Conservation (phyloP, 169 alveolate genomes). For the Eimeria falciformis region DNA sequence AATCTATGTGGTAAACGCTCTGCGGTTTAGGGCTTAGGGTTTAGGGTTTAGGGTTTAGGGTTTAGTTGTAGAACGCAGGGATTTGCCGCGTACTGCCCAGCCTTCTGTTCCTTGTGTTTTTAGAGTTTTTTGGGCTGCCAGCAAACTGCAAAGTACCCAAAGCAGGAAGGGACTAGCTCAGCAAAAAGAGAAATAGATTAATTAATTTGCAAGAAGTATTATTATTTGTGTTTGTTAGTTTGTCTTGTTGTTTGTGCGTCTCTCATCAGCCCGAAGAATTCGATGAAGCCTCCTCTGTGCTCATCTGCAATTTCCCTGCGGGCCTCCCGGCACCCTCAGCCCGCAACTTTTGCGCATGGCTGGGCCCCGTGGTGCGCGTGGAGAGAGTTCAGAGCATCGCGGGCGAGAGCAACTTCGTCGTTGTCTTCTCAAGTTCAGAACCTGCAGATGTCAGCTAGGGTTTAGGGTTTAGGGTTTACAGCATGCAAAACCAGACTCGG, state of each 20-base stretch:
- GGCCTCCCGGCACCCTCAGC: conserved; percentile 75
- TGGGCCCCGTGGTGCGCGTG: conserved; percentile 82
- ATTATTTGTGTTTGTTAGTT: no score
- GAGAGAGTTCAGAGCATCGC: conserved; percentile 79
- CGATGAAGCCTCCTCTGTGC: conserved; percentile 74
- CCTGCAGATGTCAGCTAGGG: conserved; percentile 72
- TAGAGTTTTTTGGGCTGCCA: no score
- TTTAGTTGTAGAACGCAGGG: not conserved
- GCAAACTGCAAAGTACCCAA: no score
- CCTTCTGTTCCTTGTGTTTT: no score
- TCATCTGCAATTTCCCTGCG: conserved; percentile 83
- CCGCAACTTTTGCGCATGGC: conserved; percentile 80
- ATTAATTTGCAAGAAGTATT: no score
- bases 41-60: conserved; percentile 21
- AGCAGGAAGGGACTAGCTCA: no score
- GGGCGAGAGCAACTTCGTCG: conserved; percentile 81
- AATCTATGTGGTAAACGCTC: not conserved
- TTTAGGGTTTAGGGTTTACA: conserved; percentile 6
- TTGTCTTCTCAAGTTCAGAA: conserved; percentile 81
- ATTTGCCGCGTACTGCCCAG: no score
- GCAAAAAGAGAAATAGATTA: no score
- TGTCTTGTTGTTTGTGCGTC: no score
- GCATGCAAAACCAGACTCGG: no score
- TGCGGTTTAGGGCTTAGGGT: not conserved
- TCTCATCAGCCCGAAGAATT: conserved; percentile 66